Percentiles rank a stretch among this genome's conserved stretches.
These are phyloP conservation scores for Adansonia grandidieri DNA, from an alignment of 441 rosid species.

Conservation along the genomic window DNA sequence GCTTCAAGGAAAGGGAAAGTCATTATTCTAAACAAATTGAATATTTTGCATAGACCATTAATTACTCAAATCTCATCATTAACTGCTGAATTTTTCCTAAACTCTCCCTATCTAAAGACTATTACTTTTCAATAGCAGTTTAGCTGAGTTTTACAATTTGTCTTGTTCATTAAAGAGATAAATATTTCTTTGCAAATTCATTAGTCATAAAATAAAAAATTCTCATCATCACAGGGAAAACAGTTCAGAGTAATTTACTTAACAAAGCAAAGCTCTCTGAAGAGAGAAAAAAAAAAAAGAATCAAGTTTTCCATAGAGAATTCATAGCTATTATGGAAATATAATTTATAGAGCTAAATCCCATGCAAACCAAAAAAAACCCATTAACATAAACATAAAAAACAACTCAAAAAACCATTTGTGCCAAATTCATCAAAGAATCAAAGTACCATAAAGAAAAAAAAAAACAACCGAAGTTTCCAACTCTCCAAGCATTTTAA, in stretches of 20 bases:
- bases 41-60: neutral
- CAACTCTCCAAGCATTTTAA: neutral
- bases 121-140: too few relatives aligned
- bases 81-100: neutral
- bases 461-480: conserved; percentile 8
- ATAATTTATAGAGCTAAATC: neutral
- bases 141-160: neutral
- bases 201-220: neutral
- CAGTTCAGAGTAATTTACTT: too few relatives aligned
- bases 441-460: too few relatives aligned
- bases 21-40: neutral
- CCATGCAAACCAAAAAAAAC: conserved; percentile 13
- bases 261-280: neutral
- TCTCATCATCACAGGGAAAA: too few relatives aligned
- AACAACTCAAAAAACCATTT: neutral
- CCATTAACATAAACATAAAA: conserved; percentile 26
- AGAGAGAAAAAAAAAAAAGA: too few relatives aligned
- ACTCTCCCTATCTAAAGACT: neutral
- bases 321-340: neutral
- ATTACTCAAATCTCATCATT: neutral
- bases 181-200: neutral
- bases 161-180: neutral
- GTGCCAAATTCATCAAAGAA: neutral
- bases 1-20: neutral
- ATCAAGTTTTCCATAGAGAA: neutral